phyloP scores from a whole-genome alignment of 345 rosid species.

The Citrus medica region DNA sequence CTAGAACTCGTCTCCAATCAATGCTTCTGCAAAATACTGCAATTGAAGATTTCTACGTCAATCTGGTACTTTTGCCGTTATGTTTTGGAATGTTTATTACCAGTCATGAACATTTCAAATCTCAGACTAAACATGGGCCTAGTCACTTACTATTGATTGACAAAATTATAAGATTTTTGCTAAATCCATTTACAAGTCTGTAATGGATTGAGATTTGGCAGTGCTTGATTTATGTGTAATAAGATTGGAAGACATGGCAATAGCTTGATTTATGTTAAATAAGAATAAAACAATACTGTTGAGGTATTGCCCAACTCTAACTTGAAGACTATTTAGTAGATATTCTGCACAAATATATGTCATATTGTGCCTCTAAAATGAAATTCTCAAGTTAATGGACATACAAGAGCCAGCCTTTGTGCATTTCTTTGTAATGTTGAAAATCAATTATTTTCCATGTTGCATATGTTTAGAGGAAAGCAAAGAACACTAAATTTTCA shows the following conservation, averaged over 20 bases:
- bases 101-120: background rate
- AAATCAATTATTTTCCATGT: background rate
- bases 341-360: background rate
- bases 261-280: background rate
- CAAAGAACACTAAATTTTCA: background rate
- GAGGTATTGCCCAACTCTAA: background rate
- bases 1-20: conserved; percentile 89
- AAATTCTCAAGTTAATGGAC: background rate
- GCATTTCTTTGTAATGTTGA: background rate
- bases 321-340: background rate
- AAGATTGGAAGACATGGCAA: background rate
- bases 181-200: background rate
- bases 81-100: background rate
- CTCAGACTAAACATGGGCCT: background rate
- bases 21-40: conserved; percentile 84
- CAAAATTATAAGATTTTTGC: background rate
- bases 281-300: background rate
- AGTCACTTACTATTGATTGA: background rate
- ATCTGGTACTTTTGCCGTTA: conserved; percentile 52
- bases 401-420: background rate
- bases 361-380: background rate
- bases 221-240: background rate
- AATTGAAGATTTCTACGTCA: conserved; percentile 83
- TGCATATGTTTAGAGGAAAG: background rate
- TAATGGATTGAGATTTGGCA: background rate